phyloP scores from a whole-genome alignment of 768 basidiomycete genomes.

The Tephrocybe sp. region DNA sequence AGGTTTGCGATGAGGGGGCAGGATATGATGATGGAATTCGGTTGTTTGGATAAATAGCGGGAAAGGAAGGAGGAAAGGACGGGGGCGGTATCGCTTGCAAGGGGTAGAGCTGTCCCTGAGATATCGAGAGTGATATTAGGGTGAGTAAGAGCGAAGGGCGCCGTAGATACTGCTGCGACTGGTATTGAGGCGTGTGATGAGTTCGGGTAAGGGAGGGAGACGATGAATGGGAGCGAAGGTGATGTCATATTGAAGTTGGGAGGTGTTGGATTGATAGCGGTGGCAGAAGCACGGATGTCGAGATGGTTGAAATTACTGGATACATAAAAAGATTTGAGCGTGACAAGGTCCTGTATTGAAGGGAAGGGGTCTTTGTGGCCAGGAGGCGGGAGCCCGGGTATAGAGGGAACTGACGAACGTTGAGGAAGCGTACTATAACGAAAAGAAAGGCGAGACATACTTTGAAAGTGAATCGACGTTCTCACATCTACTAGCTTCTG shows the following conservation, averaged over 20 bases:
- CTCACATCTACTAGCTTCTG: constrained; percentile 44
- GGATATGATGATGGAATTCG: constrained; percentile 59
- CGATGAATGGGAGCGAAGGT: constrained; percentile 61
- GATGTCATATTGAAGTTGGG: constrained; percentile 45
- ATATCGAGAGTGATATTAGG: constrained; percentile 67
- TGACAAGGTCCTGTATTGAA: constrained; percentile 56
- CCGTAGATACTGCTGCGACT: constrained; percentile 54
- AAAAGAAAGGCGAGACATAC: constrained; percentile 30
- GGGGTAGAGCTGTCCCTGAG: constrained; percentile 56
- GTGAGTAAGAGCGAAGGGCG: constrained; percentile 60
- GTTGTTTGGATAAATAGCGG: constrained; percentile 57
- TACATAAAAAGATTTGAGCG: constrained; percentile 54
- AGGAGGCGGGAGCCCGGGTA: constrained; percentile 68
- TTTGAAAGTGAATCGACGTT: constrained; percentile 46
- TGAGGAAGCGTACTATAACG: not conserved
- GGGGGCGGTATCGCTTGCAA: constrained; percentile 37
- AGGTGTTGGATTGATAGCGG: constrained; percentile 58
- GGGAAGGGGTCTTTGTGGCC: constrained; percentile 53
- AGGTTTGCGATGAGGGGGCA: constrained; percentile 54
- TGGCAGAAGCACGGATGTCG: constrained; percentile 51
- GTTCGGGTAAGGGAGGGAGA: constrained; percentile 45
- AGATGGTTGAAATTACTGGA: constrained; percentile 33
- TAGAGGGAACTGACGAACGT: constrained; percentile 15
- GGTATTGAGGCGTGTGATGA: constrained; percentile 29
- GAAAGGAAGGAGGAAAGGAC: constrained; percentile 62